phyloP scores from a whole-genome alignment of 768 basidiomycete genomes.

The Paxillus rubicundulus region DNA sequence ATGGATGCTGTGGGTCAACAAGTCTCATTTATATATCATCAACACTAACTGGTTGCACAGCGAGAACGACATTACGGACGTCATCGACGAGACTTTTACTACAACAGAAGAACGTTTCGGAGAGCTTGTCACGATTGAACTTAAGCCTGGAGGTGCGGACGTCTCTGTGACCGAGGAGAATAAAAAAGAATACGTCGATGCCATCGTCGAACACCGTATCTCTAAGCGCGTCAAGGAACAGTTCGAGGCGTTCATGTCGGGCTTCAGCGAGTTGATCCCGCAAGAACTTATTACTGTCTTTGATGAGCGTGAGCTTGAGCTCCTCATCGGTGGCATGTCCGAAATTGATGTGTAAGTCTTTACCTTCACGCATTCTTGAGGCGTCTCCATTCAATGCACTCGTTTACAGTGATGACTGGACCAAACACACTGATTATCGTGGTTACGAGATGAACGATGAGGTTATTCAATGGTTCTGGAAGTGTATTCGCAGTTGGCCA shows the following conservation, averaged over 20 bases:
- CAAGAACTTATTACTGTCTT: constrained; percentile 98
- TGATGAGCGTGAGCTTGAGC: constrained; percentile 95
- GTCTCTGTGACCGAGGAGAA: constrained; percentile 92
- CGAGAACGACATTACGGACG: constrained; percentile 96
- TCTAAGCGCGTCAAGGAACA: constrained; percentile 97
- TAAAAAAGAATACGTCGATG: constrained; percentile 98
- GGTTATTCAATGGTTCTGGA: constrained; percentile 99
- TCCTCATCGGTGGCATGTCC: constrained; percentile 98
- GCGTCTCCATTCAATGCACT: neutral
- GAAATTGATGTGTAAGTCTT: constrained; percentile 92
- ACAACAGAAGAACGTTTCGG: constrained; percentile 98
- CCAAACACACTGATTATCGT: constrained; percentile 98
- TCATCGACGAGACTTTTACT: constrained; percentile 97
- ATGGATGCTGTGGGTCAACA: constrained; percentile 89
- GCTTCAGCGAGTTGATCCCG: constrained; percentile 98
- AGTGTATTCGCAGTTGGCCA: constrained; percentile 96
- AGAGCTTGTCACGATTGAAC: constrained; percentile 95
- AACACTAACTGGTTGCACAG: constrained; percentile 40
- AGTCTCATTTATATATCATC: neutral
- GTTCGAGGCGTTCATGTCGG: constrained; percentile 99
- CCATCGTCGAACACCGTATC: constrained; percentile 95
- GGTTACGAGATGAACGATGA: constrained; percentile 95
- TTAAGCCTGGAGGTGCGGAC: constrained; percentile 85
- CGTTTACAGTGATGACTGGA: constrained; percentile 83
- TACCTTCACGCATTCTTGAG: neutral